Evolutionary conservation across 441 rosid species (phyloP).

Genomic region (Eruca vesicaria): DNA sequence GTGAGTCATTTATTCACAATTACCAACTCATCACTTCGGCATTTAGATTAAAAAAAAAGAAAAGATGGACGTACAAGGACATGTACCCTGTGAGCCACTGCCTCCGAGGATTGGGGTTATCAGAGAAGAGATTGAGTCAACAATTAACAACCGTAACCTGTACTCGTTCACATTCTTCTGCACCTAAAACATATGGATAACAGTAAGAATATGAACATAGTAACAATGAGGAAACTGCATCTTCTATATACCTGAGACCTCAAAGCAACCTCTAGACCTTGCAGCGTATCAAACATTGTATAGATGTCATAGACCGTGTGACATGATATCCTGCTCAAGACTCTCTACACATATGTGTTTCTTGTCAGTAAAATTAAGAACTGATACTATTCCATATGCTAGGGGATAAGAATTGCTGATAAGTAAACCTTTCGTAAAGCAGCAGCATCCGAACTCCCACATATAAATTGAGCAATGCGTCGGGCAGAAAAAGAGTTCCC

Average conservation of each 20-base stretch:
- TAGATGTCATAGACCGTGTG: conserved; percentile 33
- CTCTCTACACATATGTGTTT: conserved; percentile 12
- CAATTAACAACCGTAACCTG: conserved; percentile 47
- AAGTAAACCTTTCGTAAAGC: conserved; percentile 37
- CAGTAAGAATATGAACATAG: conserved; percentile 8
- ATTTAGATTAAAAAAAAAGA: conserved; percentile 10
- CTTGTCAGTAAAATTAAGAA: background rate
- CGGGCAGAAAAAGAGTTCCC: conserved; percentile 81
- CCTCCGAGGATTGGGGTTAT: conserved; percentile 78
- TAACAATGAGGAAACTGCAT: conserved; percentile 12
- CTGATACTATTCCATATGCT: background rate
- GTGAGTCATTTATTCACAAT: background rate
- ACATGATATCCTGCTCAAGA: conserved; percentile 35
- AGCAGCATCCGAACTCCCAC: conserved; percentile 35
- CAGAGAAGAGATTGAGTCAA: conserved; percentile 77
- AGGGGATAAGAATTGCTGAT: background rate
- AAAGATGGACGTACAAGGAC: conserved; percentile 25
- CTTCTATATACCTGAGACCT: conserved; percentile 31
- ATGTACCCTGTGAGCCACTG: conserved; percentile 65
- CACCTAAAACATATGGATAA: conserved; percentile 18
- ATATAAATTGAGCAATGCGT: conserved; percentile 52
- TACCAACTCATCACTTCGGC: background rate
- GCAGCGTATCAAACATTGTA: conserved; percentile 34
- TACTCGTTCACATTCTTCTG: conserved; percentile 40
- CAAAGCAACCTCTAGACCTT: conserved; percentile 28